Conservation (phyloP, 2,329 filamentous ascomycete genomes). For the Xylariomycetidae sp. region DNA sequence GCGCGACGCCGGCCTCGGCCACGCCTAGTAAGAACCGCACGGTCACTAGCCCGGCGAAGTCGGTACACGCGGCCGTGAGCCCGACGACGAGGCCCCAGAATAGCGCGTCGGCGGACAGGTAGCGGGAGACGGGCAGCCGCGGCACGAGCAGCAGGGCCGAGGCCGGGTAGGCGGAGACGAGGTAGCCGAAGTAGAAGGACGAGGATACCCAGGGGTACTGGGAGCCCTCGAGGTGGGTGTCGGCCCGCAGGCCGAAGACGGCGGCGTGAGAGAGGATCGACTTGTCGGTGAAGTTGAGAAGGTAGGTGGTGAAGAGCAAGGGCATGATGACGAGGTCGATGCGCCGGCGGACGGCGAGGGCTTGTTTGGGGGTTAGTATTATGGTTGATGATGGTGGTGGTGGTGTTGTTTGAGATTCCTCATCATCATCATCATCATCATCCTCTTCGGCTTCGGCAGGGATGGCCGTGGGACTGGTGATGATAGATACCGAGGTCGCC, state of each 20-base stretch:
- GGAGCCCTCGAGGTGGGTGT: slow-evolving; percentile 38
- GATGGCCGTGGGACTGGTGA: too few relatives aligned
- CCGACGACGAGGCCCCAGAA: slow-evolving; percentile 47
- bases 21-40: slow-evolving; percentile 50
- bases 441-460: too few relatives aligned
- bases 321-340: slow-evolving; percentile 54
- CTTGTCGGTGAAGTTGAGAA: slow-evolving; percentile 60
- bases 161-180: slow-evolving; percentile 46
- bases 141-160: slow-evolving; percentile 44
- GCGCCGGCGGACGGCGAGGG: too few relatives aligned
- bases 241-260: slow-evolving; percentile 50
- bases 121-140: slow-evolving; percentile 42
- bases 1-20: slow-evolving; percentile 50
- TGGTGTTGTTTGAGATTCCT: too few relatives aligned
- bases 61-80: slow-evolving; percentile 40
- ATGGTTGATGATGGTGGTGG: too few relatives aligned
- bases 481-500: too few relatives aligned
- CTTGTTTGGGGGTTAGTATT: too few relatives aligned
- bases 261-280: slow-evolving; percentile 50
- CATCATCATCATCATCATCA: too few relatives aligned
- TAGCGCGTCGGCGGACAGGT: slow-evolving; percentile 41
- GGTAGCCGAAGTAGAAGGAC: slow-evolving; percentile 45
- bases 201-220: slow-evolving; percentile 43
- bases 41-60: slow-evolving; percentile 44
- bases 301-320: slow-evolving; percentile 52